phyloP scores from a whole-genome alignment of 805 yeast species.

The Sugiyamaella lignohabitans region DNA sequence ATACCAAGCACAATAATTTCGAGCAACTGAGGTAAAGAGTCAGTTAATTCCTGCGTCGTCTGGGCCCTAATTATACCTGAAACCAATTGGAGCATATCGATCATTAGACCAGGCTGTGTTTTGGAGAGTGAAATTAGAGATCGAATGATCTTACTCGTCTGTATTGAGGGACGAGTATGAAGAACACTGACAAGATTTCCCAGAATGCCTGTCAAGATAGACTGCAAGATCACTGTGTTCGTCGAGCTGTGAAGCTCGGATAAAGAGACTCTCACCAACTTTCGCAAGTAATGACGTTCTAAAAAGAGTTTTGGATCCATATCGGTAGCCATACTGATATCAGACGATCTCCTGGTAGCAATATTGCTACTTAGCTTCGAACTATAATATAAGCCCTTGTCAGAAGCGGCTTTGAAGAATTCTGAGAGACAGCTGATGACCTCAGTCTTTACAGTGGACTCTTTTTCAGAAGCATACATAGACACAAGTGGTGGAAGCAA shows the following conservation, averaged over 20 bases:
- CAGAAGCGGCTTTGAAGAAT: conserved; percentile 36
- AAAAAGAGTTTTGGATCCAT: conserved; percentile 19
- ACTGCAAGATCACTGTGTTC: conserved; percentile 8
- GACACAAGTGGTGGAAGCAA: conserved; percentile 39
- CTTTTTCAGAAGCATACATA: conserved; percentile 30
- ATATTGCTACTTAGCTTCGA: conserved; percentile 11
- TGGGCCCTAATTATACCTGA: not conserved
- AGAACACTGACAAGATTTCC: conserved; percentile 1
- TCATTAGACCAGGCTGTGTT: conserved; percentile 1
- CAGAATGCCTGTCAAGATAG: conserved; percentile 6
- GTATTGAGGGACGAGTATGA: not conserved
- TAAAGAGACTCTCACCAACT: not conserved
- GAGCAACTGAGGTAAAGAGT: conserved; percentile 14
- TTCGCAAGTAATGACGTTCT: conserved; percentile 11
- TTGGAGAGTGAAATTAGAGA: not conserved
- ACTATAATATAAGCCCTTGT: conserved; percentile 36
- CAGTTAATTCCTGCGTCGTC: not conserved
- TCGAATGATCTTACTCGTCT: not conserved
- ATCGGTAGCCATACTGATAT: conserved; percentile 24
- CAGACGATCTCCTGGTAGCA: conserved; percentile 22
- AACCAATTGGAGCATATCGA: not conserved
- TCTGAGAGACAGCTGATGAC: conserved; percentile 40
- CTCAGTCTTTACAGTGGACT: conserved; percentile 45
- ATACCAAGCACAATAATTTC: conserved; percentile 31
- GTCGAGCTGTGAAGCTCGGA: conserved; percentile 1